phyloP scores from a whole-genome alignment of 2,329 filamentous ascomycete species.

The Parastagonospora avenae region DNA sequence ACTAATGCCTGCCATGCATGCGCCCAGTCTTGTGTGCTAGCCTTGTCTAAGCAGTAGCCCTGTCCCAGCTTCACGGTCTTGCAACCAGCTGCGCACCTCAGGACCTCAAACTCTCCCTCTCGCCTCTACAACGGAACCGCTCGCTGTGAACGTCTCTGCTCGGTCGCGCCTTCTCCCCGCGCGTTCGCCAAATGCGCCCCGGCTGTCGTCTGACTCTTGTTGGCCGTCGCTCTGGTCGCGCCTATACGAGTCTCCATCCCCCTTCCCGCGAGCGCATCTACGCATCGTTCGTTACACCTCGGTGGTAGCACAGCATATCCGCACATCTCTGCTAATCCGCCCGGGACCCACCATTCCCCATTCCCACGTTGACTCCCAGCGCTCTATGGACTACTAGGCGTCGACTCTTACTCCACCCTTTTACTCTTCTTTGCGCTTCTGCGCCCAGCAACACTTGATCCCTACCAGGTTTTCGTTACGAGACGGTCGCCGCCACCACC shows the following conservation, averaged over 20 bases:
- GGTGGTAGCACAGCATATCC: conserved; percentile 28
- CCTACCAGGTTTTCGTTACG: conserved; percentile 37
- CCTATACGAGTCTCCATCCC: conserved; percentile 25
- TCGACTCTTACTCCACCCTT: conserved; percentile 23
- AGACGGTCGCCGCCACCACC: conserved; percentile 27
- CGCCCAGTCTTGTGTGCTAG: conserved; percentile 24
- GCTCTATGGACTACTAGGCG: conserved; percentile 39
- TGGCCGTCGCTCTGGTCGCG: conserved; percentile 36
- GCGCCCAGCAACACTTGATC: conserved; percentile 49
- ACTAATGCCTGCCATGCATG: conserved; percentile 23
- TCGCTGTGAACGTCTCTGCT: conserved; percentile 8
- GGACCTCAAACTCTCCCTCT: conserved; percentile 2
- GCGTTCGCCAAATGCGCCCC: conserved; percentile 38
- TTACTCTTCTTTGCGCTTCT: conserved; percentile 46
- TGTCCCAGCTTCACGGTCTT: background rate
- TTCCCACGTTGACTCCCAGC: conserved; percentile 22
- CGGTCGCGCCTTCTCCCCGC: conserved; percentile 5
- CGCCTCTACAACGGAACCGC: conserved; percentile 15
- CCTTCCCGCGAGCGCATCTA: conserved; percentile 26
- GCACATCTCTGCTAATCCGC: conserved; percentile 28
- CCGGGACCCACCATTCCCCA: conserved; percentile 33
- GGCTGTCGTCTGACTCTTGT: conserved; percentile 27
- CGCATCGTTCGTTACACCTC: conserved; percentile 12
- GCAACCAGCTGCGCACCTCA: background rate
- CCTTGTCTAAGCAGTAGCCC: background rate